Percentiles rank a stretch among this genome's conserved stretches.
Evolutionary conservation across 805 yeast genomes (phyloP).

Genomic region (Wickerhamiella alocasiicola): DNA sequence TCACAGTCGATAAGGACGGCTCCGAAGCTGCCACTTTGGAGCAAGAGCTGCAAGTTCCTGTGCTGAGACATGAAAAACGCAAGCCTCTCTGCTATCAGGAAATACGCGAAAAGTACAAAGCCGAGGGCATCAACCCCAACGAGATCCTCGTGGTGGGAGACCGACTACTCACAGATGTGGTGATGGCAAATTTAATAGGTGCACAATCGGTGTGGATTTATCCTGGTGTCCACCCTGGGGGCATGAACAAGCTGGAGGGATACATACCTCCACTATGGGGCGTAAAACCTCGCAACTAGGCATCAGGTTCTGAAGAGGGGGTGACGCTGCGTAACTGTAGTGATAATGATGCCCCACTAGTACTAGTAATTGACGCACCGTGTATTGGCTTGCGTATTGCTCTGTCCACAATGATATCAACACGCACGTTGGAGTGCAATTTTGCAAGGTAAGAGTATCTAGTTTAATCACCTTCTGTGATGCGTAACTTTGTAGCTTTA

Average conservation of each 20-base stretch:
- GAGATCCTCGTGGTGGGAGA: slow-evolving; percentile 86
- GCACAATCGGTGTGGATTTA: slow-evolving; percentile 71
- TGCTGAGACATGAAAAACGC: slow-evolving; percentile 25
- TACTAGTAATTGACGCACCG: too few relatives aligned
- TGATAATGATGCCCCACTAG: too few relatives aligned
- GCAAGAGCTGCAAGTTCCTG: slow-evolving; percentile 33
- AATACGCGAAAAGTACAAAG: slow-evolving; percentile 45
- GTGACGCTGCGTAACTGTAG: too few relatives aligned
- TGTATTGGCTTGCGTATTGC: too few relatives aligned
- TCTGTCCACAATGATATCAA: too few relatives aligned
- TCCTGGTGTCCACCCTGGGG: slow-evolving; percentile 48
- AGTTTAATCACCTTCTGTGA: too few relatives aligned
- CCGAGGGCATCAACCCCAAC: slow-evolving; percentile 38
- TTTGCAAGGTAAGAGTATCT: too few relatives aligned
- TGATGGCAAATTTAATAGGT: slow-evolving; percentile 93
- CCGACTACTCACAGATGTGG: slow-evolving; percentile 75
- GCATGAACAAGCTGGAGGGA: slow-evolving; percentile 19
- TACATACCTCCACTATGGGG: too few relatives aligned
- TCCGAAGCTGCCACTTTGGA: slow-evolving; percentile 54
- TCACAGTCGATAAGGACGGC: slow-evolving; percentile 53
- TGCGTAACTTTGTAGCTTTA: background rate
- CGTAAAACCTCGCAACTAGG: too few relatives aligned
- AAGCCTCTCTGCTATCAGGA: slow-evolving; percentile 40
- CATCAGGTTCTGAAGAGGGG: too few relatives aligned
- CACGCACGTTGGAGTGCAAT: too few relatives aligned